phyloP scores from a whole-genome alignment of 1,284 basidiomycete genomes.

The Omphalotus olearius region DNA sequence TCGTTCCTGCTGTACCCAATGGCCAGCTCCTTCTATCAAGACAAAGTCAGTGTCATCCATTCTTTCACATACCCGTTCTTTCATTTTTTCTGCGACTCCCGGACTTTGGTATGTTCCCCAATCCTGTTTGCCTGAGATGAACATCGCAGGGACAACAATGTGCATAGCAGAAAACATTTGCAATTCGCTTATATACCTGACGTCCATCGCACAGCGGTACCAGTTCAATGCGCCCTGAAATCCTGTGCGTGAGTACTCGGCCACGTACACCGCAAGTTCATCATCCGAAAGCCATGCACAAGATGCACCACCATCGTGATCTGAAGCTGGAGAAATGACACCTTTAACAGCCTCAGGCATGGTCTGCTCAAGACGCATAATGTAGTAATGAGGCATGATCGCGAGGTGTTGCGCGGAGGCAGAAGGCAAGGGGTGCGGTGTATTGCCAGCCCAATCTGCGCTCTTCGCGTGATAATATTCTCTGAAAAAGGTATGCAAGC shows the following conservation, averaged over 20 bases:
- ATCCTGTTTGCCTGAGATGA: conserved; percentile 48
- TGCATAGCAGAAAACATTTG: conserved; percentile 33
- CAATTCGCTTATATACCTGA: conserved; percentile 28
- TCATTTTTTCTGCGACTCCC: conserved; percentile 39
- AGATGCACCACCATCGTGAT: conserved; percentile 5
- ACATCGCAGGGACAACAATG: conserved; percentile 49
- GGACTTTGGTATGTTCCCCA: conserved; percentile 58
- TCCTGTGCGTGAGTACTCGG: conserved; percentile 47
- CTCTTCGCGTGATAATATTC: conserved; percentile 60
- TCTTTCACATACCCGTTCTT: conserved; percentile 24
- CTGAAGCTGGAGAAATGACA: conserved; percentile 1
- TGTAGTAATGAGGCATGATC: conserved; percentile 54
- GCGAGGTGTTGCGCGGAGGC: conserved; percentile 30
- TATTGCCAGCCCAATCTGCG: conserved; percentile 45
- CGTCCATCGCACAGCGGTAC: conserved; percentile 38
- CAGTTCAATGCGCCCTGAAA: conserved; percentile 61
- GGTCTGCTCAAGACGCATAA: conserved; percentile 48
- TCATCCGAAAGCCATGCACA: conserved; percentile 44
- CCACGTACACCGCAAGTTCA: conserved; percentile 44
- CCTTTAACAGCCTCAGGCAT: conserved; percentile 47
- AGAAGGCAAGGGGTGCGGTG: conserved; percentile 33
- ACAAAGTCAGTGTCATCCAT: conserved; percentile 48
- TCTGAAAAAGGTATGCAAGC: conserved; percentile 47
- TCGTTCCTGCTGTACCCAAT: conserved; percentile 59
- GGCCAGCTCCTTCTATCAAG: conserved; percentile 54